phyloP scores from a whole-genome alignment of 306 rosid species.

The Purshia tridentata region DNA sequence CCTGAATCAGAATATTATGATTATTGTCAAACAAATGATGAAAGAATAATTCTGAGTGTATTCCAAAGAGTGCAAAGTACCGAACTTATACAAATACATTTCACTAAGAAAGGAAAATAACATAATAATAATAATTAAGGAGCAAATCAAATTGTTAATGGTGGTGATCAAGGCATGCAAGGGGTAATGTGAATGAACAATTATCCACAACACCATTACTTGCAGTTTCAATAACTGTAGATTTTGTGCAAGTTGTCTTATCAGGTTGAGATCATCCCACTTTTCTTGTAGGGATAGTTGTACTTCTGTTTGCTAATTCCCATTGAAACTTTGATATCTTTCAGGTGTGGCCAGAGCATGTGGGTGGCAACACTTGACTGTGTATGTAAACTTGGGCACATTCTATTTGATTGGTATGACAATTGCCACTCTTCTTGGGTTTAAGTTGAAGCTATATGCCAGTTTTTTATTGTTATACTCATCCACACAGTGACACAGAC shows the following conservation, averaged over 20 bases:
- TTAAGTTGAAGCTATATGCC: conserved; percentile 41
- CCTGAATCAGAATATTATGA: too few relatives aligned
- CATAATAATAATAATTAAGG: too few relatives aligned
- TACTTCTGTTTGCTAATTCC: neutral
- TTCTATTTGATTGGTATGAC: conserved; percentile 72
- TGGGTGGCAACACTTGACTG: conserved; percentile 75
- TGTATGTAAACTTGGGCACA: conserved; percentile 53
- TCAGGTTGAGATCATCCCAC: conserved; percentile 52
- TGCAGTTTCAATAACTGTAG: conserved; percentile 57
- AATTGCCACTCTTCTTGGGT: conserved; percentile 54
- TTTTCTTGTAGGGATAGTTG: neutral
- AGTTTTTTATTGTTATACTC: neutral
- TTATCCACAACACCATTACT: conserved; percentile 24
- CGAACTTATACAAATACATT: too few relatives aligned
- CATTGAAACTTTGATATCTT: conserved; percentile 2
- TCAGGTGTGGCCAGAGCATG: conserved; percentile 82
- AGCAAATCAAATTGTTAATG: too few relatives aligned
- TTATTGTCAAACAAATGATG: too few relatives aligned
- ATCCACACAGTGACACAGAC: too few relatives aligned
- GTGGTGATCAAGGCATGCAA: too few relatives aligned
- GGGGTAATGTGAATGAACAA: too few relatives aligned
- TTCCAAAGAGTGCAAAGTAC: too few relatives aligned
- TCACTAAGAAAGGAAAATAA: too few relatives aligned
- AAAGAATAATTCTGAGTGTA: too few relatives aligned
- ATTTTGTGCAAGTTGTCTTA: conserved; percentile 74